These are phyloP conservation scores for Blastobotrys parvus DNA, from an alignment of 805 yeast genomes.

Conservation along the genomic window DNA sequence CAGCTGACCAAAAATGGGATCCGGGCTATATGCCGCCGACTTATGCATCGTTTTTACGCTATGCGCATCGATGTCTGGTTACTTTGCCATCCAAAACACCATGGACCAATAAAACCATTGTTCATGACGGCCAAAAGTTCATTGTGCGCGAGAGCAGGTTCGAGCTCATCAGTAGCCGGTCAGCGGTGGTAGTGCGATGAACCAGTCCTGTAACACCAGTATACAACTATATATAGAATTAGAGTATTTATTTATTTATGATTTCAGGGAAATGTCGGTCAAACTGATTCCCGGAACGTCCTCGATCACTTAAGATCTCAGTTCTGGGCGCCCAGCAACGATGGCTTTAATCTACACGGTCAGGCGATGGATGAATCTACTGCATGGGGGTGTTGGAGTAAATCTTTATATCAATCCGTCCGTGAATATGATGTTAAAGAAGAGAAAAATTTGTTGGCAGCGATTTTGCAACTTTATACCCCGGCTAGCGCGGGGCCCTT, in stretches of 20 bases:
- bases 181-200: no score
- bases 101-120: conserved; percentile 18
- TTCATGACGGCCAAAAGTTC: conserved; percentile 16
- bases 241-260: background rate
- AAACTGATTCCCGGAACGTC: conserved; percentile 31
- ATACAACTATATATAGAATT: background rate
- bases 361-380: conserved; percentile 5
- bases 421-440: conserved; percentile 16
- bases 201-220: background rate
- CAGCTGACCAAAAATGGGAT: background rate
- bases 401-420: conserved; percentile 9
- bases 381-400: background rate
- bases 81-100: conserved; percentile 16
- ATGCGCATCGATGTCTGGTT: conserved; percentile 20
- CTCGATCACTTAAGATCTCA: conserved; percentile 16
- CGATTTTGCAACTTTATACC: conserved; percentile 1
- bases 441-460: conserved; percentile 5
- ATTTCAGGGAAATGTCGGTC: conserved; percentile 18
- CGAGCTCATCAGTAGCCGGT: conserved; percentile 8
- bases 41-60: conserved; percentile 11
- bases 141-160: conserved; percentile 13
- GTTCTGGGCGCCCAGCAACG: conserved; percentile 31
- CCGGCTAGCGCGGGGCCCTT: no score
- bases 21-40: conserved; percentile 1
- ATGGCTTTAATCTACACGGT: conserved; percentile 20